Base-by-base conservation (phyloP, 176 grass and related monocot species). In the Urochloa ruziziensis region DNA sequence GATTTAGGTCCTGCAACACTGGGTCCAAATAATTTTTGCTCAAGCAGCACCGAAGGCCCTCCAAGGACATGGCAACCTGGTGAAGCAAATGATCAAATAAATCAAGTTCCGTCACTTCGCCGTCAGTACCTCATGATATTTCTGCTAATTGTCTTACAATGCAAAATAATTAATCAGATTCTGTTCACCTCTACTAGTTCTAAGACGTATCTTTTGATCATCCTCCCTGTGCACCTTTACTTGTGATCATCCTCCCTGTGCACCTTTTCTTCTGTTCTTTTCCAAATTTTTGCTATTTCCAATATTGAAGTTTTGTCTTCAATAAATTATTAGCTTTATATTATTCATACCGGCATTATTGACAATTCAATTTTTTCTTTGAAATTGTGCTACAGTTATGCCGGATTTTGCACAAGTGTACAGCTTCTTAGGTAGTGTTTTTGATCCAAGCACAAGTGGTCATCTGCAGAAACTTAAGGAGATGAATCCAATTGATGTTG, bases 401-500 rank as follows among this genome's bases (percentile, higher is more conserved):
- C 96, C 96, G 52, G 96, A 99, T 90, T 99, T 99, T 83, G 83
- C 87, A 21, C 88, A 86, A 87, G 93, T 99, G 51, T 99, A 99
- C 74, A 92, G 64, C 32, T 99, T 99, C 86, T 87, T 99, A 57
- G 96, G 91, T 59, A 99, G 83, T 81, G 28, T 99, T 85, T 99
- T 99, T 42, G 96, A 99, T 88, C 96, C 96, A 90, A 94, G 80
- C 75, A 99, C 93, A 73, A 87, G 90, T 53, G 93, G 89, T 28
- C 96, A 96, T 85, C 87, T 99, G 64, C 87, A 99, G 81, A 96
- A 99, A 84, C 89, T 99, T 44, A 96, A 96, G 51, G 96, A 96
- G 89, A 99, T 99, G 96, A 91, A 96, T 89, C 96, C 93, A 43
- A 94, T 99, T 91, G 96, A 99, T 91, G 96, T 99, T 75, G 93